Evolutionary conservation across 1,139 yeast species (phyloP).

Genomic region (Suhomyces guaymorum): DNA sequence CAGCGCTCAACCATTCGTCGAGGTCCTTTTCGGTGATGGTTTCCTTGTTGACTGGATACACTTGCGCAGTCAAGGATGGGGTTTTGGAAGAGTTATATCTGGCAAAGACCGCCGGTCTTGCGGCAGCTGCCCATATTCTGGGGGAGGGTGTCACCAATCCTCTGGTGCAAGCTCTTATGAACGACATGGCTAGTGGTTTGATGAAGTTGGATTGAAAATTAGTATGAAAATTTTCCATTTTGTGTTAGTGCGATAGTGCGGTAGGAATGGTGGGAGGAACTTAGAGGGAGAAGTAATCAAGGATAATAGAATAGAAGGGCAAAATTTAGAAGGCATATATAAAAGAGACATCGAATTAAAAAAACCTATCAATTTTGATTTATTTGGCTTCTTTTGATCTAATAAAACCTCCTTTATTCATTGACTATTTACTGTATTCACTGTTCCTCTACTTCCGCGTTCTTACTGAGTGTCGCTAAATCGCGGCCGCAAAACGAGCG

Average conservation of each 20-base stretch:
- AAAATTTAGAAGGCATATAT: no score
- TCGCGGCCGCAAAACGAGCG: constrained; percentile 2
- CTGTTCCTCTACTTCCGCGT: background rate
- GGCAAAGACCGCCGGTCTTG: constrained; percentile 7
- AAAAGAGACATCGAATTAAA: no score
- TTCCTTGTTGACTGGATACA: constrained; percentile 42
- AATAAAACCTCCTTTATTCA: no score
- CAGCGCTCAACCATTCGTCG: constrained; percentile 65
- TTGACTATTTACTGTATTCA: no score
- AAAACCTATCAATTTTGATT: no score
- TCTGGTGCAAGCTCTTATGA: constrained; percentile 12
- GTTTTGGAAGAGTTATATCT: constrained; percentile 19
- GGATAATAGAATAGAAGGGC: no score
- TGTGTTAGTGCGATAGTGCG: constrained; percentile 8
- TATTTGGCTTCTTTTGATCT: no score
- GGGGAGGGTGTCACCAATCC: constrained; percentile 5
- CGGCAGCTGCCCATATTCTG: constrained; percentile 8
- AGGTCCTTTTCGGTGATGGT: constrained; percentile 55
- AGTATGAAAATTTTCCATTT: constrained; percentile 9
- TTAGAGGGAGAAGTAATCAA: background rate
- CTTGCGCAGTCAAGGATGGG: constrained; percentile 33
- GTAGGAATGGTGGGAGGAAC: background rate
- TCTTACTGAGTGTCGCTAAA: background rate
- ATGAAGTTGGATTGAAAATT: constrained; percentile 1
- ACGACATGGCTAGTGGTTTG: constrained; percentile 11